phyloP scores from a whole-genome alignment of 768 basidiomycete genomes.

The Tulasnella calospora region DNA sequence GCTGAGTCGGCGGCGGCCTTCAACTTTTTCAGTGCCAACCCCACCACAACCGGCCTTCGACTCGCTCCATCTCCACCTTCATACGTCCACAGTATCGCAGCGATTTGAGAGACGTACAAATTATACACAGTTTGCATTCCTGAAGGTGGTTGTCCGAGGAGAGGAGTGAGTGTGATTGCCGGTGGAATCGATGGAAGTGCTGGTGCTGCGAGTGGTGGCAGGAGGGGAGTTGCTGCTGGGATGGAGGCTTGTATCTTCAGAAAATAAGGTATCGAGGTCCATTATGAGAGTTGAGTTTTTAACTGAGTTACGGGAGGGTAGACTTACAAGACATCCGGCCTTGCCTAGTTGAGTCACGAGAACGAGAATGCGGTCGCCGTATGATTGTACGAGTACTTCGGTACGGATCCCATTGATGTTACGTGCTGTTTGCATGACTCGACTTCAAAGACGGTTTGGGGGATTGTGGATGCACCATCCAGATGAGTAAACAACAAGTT shows the following conservation, averaged over 20 bases:
- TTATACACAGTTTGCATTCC: slow-evolving; percentile 67
- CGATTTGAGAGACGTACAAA: slow-evolving; percentile 80
- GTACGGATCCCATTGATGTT: slow-evolving; percentile 54
- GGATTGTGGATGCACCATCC: too few relatives aligned
- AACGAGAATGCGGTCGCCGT: slow-evolving; percentile 75
- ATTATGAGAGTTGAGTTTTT: slow-evolving; percentile 17
- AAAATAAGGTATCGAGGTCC: slow-evolving; percentile 24
- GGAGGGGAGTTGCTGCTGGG: slow-evolving; percentile 56
- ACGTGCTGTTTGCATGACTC: background rate
- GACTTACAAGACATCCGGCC: slow-evolving; percentile 74
- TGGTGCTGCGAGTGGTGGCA: slow-evolving; percentile 41
- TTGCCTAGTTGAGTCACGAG: slow-evolving; percentile 86
- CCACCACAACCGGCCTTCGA: slow-evolving; percentile 64
- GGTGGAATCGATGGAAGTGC: slow-evolving; percentile 58
- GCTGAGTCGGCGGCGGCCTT: background rate
- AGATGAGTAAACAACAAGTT: too few relatives aligned
- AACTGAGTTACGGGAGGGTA: background rate
- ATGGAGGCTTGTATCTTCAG: slow-evolving; percentile 74
- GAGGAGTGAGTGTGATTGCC: slow-evolving; percentile 66
- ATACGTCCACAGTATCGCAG: slow-evolving; percentile 72
- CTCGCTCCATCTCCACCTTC: slow-evolving; percentile 41
- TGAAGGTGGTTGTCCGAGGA: slow-evolving; percentile 70
- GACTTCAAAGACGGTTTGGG: background rate
- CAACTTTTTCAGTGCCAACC: slow-evolving; percentile 53
- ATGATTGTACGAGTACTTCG: slow-evolving; percentile 72